Evolutionary conservation across 768 basidiomycete genomes (phyloP).

Genomic region (Psilocybe cubensis): DNA sequence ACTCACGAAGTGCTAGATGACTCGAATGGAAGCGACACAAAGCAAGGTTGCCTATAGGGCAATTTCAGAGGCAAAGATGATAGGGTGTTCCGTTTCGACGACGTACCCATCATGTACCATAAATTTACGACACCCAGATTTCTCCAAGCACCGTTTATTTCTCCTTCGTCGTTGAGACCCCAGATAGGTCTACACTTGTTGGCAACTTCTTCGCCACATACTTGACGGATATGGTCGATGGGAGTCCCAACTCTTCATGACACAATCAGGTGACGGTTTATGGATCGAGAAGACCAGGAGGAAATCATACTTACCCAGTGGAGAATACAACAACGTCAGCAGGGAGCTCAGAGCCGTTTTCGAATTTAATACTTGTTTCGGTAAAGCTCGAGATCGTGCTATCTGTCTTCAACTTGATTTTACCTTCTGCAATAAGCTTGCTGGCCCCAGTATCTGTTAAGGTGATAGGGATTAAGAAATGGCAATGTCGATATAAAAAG

Average conservation of each 20-base stretch:
- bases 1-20: constrained; percentile 69
- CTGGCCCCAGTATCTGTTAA: constrained; percentile 61
- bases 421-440: constrained; percentile 64
- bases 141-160: constrained; percentile 46
- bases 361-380: constrained; percentile 47
- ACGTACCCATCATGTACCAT: constrained; percentile 58
- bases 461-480: background rate
- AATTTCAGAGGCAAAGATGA: background rate
- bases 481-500: background rate
- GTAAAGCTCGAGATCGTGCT: constrained; percentile 49
- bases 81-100: too few relatives aligned
- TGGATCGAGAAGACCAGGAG: background rate
- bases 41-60: constrained; percentile 52
- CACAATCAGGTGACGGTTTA: background rate
- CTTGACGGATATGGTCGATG: constrained; percentile 30
- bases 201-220: constrained; percentile 27
- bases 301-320: constrained; percentile 47
- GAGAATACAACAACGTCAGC: constrained; percentile 64
- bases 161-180: constrained; percentile 70
- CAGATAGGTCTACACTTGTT: constrained; percentile 46
- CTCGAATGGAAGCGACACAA: constrained; percentile 70
- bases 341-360: constrained; percentile 46
- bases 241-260: constrained; percentile 48
- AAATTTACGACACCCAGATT: constrained; percentile 49
- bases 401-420: constrained; percentile 75